Conservation (phyloP, 2,329 filamentous ascomycete species). For the Blastomyces emzantsi region DNA sequence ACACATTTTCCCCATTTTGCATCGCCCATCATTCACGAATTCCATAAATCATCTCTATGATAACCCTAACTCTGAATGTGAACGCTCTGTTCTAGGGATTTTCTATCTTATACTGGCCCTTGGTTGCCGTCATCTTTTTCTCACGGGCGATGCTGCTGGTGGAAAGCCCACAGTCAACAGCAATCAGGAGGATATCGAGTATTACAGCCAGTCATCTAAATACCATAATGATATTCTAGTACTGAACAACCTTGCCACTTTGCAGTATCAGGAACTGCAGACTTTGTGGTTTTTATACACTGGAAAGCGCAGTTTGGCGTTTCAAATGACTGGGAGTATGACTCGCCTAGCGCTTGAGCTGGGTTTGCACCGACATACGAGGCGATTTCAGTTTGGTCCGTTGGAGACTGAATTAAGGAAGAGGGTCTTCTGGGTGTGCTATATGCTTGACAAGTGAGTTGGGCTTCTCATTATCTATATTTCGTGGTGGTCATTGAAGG, state of each 20-base stretch:
- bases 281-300: slow-evolving; percentile 15
- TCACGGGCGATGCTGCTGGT: slow-evolving; percentile 6
- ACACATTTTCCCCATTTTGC: slow-evolving; percentile 14
- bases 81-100: slow-evolving; percentile 10
- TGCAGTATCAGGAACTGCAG: slow-evolving; percentile 14
- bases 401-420: slow-evolving; percentile 14
- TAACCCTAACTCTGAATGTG: neutral
- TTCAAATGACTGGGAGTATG: slow-evolving; percentile 14
- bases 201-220: slow-evolving; percentile 13
- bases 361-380: slow-evolving; percentile 14
- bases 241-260: slow-evolving; percentile 10
- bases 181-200: slow-evolving; percentile 13
- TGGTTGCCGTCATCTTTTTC: slow-evolving; percentile 13
- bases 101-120: slow-evolving; percentile 15
- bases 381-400: slow-evolving; percentile 14
- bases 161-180: slow-evolving; percentile 11
- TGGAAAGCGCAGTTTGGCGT: slow-evolving; percentile 14
- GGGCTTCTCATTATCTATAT: no score
- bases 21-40: slow-evolving; percentile 13
- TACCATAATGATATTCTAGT: slow-evolving; percentile 12
- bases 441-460: slow-evolving; percentile 13
- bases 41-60: slow-evolving; percentile 11
- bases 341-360: slow-evolving; percentile 14
- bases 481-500: neutral
- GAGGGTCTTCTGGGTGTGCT: slow-evolving; percentile 15